phyloP scores from a whole-genome alignment of 306 rosid genomes.

The Vigna angularis region DNA sequence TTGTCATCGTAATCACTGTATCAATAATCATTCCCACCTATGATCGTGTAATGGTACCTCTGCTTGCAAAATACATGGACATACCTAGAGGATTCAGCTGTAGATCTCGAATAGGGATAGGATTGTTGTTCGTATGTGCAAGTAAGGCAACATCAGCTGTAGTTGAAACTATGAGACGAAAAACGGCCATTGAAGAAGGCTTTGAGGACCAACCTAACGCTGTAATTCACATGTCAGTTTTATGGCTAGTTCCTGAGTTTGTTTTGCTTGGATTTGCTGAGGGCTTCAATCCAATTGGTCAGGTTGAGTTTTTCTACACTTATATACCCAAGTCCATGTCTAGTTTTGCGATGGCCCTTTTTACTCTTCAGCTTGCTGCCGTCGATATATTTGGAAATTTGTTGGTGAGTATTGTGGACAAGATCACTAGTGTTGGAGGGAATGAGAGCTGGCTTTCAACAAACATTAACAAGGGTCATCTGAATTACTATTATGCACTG shows the following conservation, averaged over 20 bases:
- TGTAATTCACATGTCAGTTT: conserved; percentile 48
- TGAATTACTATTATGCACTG: conserved; percentile 52
- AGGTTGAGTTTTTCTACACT: conserved; percentile 53
- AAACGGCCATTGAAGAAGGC: conserved; percentile 37
- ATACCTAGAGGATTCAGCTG: conserved; percentile 41
- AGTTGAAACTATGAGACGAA: conserved; percentile 48
- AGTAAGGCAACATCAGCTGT: conserved; percentile 34
- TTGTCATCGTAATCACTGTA: conserved; percentile 40
- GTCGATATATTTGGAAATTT: conserved; percentile 38
- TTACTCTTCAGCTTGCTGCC: conserved; percentile 44
- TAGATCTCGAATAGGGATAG: conserved; percentile 46
- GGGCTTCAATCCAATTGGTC: conserved; percentile 52
- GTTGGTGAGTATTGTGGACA: conserved; percentile 49
- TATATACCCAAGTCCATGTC: conserved; percentile 55
- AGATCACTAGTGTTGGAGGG: conserved; percentile 46
- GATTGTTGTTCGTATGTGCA: conserved; percentile 27
- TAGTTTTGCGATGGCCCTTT: conserved; percentile 54
- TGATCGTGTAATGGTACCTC: conserved; percentile 45
- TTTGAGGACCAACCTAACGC: conserved; percentile 43
- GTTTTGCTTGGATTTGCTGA: conserved; percentile 47
- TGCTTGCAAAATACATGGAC: conserved; percentile 45
- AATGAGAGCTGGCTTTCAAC: conserved; percentile 57
- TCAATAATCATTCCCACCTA: conserved; percentile 39
- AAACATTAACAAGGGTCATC: conserved; percentile 59
- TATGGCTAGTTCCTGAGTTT: conserved; percentile 50